Evolutionary conservation across 2,329 filamentous ascomycete genomes (phyloP).

Genomic region (Neofusicoccum ribis): DNA sequence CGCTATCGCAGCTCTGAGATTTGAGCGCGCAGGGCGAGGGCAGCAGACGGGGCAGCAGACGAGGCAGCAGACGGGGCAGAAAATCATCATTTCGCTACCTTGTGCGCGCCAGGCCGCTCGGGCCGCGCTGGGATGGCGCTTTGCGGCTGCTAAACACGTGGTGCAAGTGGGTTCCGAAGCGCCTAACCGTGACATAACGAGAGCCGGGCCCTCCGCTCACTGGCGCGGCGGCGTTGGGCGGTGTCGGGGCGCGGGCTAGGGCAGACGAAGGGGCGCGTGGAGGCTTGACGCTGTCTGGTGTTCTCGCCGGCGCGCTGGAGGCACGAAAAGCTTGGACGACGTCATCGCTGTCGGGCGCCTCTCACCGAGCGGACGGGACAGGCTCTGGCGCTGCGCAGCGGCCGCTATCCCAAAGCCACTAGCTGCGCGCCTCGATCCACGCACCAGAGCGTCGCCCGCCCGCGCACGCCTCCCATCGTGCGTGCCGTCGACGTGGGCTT

Average conservation of each 20-base stretch:
- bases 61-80: background rate
- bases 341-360: background rate
- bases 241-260: background rate
- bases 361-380: background rate
- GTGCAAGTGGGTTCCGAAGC: background rate
- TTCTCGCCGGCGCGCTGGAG: background rate
- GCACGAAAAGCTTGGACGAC: constrained; percentile 4
- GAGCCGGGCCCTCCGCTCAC: background rate
- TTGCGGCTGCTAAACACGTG: constrained; percentile 11
- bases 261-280: background rate
- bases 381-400: background rate
- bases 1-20: background rate
- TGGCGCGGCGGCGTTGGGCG: background rate
- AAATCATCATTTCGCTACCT: constrained; percentile 16
- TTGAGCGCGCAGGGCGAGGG: background rate
- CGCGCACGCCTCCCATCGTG: constrained; percentile 10
- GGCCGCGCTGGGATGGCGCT: constrained; percentile 8
- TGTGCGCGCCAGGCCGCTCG: constrained; percentile 11
- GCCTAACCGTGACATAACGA: background rate
- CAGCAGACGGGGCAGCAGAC: background rate
- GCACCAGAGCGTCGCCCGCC: constrained; percentile 12
- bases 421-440: constrained; percentile 17
- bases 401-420: constrained; percentile 7
- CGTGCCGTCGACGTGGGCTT: constrained; percentile 10
- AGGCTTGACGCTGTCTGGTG: background rate